Evolutionary conservation across 2,329 filamentous ascomycete genomes (phyloP), one percentile per base, ranked within the genome.

Genomic region (Corynespora cassiicola): DNA sequence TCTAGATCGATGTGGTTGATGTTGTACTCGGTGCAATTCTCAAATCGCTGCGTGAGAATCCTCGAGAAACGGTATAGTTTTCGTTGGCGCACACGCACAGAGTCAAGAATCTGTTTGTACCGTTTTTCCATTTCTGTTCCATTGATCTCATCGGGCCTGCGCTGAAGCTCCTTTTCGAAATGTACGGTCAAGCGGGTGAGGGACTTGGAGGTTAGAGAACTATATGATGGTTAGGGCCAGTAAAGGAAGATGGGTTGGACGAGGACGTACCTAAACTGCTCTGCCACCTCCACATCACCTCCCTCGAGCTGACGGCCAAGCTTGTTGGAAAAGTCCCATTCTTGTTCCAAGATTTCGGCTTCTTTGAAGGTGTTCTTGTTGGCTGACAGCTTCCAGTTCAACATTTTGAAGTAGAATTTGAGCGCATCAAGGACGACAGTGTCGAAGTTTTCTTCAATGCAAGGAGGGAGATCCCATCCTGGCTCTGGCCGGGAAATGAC

Each of bases 331-430:
- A 97, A 97, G 40, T 90, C 90, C 94, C 94, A 99, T 70, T 99
- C 94, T 59, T 96, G 90, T 64, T 96, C 95, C 31, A 99, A 74
- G 50, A 99, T 87, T 75, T 99, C 94, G 6, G 94, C 94, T 68
- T 99, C 94, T 65, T 97, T 97, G 79, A 99, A 99, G 0, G 91
- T 96, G 71, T 97, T 99, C 68, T 96, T 97, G 75, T 97, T 97
- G 39, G 90, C 89, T 56, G 88, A 91, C 36, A 99, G 76, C 69
- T 97, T 97, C 90, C 91, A 97, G 64, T 97, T 96, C 28, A 99
- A 77, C 81, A 99, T 91, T 67, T 92, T 94, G 78, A 99, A 99
- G 71, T 99, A 99, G 68, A 96, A 97, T 66, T 92, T 95, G 54
- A 99, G 76, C 1, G 92, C 91, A 59, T 96, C 92, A 27, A 99